A percentile compares a stretch with the other conserved stretches of the same genome.
These are phyloP conservation scores for Xerocomus amazonicus DNA, from an alignment of 1,284 basidiomycete species.

Conservation along the genomic window DNA sequence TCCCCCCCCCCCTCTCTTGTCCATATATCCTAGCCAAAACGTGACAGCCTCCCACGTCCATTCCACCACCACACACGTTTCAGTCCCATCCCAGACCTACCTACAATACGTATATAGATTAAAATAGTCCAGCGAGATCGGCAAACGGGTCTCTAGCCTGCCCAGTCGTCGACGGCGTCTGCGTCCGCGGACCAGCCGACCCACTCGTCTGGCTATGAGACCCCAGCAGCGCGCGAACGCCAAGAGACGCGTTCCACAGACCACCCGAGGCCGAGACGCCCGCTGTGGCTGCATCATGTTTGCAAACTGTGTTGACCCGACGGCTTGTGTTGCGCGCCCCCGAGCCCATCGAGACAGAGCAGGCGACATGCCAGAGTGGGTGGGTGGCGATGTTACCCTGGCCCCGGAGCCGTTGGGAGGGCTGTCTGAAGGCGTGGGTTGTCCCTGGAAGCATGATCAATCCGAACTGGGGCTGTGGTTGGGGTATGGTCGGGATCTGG, in stretches of 20 bases:
- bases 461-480: constrained; percentile 35
- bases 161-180: constrained; percentile 11
- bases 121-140: constrained; percentile 74
- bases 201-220: too few relatives aligned
- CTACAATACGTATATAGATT: constrained; percentile 4
- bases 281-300: constrained; percentile 10
- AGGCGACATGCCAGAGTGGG: too few relatives aligned
- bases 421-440: constrained; percentile 30
- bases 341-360: too few relatives aligned
- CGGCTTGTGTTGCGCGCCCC: constrained; percentile 16
- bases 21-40: too few relatives aligned
- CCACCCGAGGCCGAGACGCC: neutral
- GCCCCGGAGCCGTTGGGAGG: constrained; percentile 16
- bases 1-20: too few relatives aligned
- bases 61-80: too few relatives aligned
- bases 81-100: too few relatives aligned
- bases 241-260: constrained; percentile 15
- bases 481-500: constrained; percentile 9
- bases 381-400: constrained; percentile 18
- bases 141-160: constrained; percentile 77
- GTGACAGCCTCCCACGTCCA: too few relatives aligned
- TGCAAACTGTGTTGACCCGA: constrained; percentile 13
- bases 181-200: constrained; percentile 18
- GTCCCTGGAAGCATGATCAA: constrained; percentile 54
- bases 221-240: constrained; percentile 7